Conservation (phyloP, 2,329 filamentous ascomycete genomes). For the Fusarium domesticum region DNA sequence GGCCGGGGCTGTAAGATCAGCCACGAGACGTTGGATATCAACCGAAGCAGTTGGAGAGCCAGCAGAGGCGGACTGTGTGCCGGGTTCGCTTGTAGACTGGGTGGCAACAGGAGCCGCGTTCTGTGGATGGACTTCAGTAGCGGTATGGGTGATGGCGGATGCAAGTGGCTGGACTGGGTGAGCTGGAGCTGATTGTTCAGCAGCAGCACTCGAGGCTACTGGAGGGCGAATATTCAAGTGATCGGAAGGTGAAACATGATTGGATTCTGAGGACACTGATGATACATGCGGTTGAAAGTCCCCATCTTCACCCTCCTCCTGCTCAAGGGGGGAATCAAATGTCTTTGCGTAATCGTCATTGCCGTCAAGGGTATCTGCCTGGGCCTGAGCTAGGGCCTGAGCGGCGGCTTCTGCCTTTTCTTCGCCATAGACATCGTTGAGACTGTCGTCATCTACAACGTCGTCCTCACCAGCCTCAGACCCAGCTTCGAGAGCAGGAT, state of each 20-base stretch:
- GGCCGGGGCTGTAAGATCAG: constrained; percentile 39
- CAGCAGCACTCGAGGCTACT: constrained; percentile 32
- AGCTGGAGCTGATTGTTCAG: constrained; percentile 32
- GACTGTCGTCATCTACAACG: constrained; percentile 46
- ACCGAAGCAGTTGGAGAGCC: constrained; percentile 33
- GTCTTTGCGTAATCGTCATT: constrained; percentile 52
- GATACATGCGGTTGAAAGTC: constrained; percentile 43
- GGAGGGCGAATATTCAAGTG: constrained; percentile 34
- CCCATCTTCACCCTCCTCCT: constrained; percentile 36
- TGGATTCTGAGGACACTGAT: constrained; percentile 43
- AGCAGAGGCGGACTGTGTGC: constrained; percentile 25
- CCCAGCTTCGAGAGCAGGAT: constrained; percentile 24
- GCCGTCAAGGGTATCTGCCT: constrained; percentile 33
- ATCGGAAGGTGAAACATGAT: constrained; percentile 41
- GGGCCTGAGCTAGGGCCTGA: constrained; percentile 27
- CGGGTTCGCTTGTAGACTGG: constrained; percentile 23
- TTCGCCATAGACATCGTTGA: constrained; percentile 48
- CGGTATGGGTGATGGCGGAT: constrained; percentile 28
- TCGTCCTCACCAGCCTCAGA: constrained; percentile 36
- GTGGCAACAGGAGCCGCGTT: constrained; percentile 19
- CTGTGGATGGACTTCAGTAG: constrained; percentile 28
- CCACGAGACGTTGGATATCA: constrained; percentile 42
- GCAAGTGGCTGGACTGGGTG: constrained; percentile 24
- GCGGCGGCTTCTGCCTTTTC: constrained; percentile 32
- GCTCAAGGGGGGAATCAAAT: constrained; percentile 47